Percentiles rank a stretch among this genome's conserved stretches.
Evolutionary conservation across 257 asterid species (phyloP).

Genomic region (Solanum okadae): DNA sequence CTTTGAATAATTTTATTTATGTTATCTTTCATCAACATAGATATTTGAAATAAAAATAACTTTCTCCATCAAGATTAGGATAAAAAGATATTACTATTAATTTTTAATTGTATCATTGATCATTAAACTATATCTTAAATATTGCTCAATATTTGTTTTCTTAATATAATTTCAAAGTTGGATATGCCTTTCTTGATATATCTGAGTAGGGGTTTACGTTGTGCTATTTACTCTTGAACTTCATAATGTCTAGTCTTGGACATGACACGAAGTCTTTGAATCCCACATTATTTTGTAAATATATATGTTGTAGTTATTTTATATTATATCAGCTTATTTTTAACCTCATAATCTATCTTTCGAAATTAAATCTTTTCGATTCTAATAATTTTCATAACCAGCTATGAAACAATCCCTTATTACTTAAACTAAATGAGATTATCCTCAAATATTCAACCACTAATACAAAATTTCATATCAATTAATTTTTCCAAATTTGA

Average conservation of each 20-base stretch:
- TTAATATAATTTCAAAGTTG: not conserved
- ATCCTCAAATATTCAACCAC: not conserved
- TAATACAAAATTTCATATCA: not conserved
- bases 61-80: not conserved
- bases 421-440: no score
- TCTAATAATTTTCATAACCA: no score
- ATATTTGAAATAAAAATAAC: no score
- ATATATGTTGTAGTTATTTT: no score
- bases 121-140: not conserved
- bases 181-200: not conserved
- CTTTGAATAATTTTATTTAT: not conserved
- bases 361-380: fast-evolving
- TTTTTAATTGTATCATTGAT: not conserved
- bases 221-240: not conserved
- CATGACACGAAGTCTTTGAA: not conserved
- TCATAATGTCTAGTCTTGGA: not conserved
- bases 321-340: no score
- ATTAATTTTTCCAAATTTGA: not conserved
- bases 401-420: not conserved
- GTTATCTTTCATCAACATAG: not conserved
- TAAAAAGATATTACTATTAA: not conserved
- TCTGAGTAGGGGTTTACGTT: not conserved
- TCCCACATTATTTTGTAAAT: no score
- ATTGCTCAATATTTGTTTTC: not conserved
- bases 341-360: no score